Evolutionary conservation across 495 filamentous ascomycete genomes (phyloP).

Genomic region (Saxophila tyrrhenica): DNA sequence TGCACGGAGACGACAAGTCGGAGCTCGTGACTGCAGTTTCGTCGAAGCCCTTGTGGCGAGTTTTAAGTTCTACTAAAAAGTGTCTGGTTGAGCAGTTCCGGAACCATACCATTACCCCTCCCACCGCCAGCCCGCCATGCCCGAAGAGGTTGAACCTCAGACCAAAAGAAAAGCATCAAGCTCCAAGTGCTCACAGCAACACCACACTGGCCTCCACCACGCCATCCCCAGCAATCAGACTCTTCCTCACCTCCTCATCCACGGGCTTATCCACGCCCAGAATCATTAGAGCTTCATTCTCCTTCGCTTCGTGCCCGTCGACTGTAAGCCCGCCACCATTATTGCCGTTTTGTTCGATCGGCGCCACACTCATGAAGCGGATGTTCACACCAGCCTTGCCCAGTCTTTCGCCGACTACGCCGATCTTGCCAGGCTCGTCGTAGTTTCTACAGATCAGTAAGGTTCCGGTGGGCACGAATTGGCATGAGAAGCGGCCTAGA

Average conservation of each 20-base stretch:
- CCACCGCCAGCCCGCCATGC: too few relatives aligned
- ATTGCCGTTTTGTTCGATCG: slow-evolving; percentile 25
- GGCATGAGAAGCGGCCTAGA: slow-evolving; percentile 50
- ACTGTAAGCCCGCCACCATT: not conserved
- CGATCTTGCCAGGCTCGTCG: slow-evolving; percentile 63
- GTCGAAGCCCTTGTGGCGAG: too few relatives aligned
- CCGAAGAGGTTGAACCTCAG: too few relatives aligned
- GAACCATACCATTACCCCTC: not conserved
- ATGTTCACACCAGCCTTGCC: slow-evolving; percentile 58
- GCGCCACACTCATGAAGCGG: slow-evolving; percentile 58
- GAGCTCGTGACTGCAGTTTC: too few relatives aligned
- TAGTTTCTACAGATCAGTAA: slow-evolving; percentile 59
- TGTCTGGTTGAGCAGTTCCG: not conserved
- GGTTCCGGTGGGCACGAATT: slow-evolving; percentile 52
- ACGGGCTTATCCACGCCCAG: slow-evolving; percentile 51
- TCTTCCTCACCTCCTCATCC: slow-evolving; percentile 41
- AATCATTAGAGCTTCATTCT: slow-evolving; percentile 62
- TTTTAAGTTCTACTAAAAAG: too few relatives aligned
- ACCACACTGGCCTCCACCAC: slow-evolving; percentile 54
- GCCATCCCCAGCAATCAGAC: slow-evolving; percentile 44
- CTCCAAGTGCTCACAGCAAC: slow-evolving; percentile 12
- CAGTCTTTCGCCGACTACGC: slow-evolving; percentile 51
- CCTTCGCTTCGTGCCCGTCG: slow-evolving; percentile 11
- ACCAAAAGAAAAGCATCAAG: too few relatives aligned
- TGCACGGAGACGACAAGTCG: too few relatives aligned